Evolutionary conservation across 164 flowering plant genomes (phyloP).

Genomic region (Piper longum): DNA sequence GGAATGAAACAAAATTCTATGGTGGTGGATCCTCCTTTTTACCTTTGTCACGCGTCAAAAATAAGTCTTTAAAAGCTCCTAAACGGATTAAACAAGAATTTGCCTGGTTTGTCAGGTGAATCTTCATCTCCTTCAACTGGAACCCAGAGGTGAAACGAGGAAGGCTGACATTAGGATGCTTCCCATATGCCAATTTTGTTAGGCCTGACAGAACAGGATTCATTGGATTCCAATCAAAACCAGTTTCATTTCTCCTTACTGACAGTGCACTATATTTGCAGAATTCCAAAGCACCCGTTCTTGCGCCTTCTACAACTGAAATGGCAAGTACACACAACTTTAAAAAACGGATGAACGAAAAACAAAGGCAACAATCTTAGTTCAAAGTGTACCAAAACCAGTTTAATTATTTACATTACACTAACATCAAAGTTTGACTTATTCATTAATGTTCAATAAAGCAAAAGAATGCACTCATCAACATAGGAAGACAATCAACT

Average conservation of each 20-base stretch:
- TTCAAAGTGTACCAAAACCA: too few species aligned
- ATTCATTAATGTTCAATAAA: neutral
- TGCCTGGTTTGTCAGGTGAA: neutral
- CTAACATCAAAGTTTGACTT: neutral
- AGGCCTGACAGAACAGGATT: slow-evolving; percentile 5
- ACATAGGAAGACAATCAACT: neutral
- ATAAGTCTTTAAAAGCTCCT: neutral
- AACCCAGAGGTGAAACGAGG: neutral
- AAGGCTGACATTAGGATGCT: neutral
- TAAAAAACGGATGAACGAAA: neutral
- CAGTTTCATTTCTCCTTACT: slow-evolving; percentile 11
- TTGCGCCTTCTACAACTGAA: slow-evolving; percentile 29
- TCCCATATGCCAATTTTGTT: neutral
- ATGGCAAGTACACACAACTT: neutral
- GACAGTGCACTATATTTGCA: slow-evolving; percentile 18
- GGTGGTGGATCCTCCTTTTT: neutral
- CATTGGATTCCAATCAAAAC: slow-evolving; percentile 28
- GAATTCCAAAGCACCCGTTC: slow-evolving; percentile 19
- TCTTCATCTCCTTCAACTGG: neutral
- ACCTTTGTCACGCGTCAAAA: neutral
- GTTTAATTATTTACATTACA: too few species aligned
- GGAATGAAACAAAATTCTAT: neutral
- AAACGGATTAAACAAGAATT: neutral
- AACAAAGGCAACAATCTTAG: neutral
- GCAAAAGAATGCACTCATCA: neutral